phyloP scores from a whole-genome alignment of 768 basidiomycete genomes.

The Lyophyllum decastes region DNA sequence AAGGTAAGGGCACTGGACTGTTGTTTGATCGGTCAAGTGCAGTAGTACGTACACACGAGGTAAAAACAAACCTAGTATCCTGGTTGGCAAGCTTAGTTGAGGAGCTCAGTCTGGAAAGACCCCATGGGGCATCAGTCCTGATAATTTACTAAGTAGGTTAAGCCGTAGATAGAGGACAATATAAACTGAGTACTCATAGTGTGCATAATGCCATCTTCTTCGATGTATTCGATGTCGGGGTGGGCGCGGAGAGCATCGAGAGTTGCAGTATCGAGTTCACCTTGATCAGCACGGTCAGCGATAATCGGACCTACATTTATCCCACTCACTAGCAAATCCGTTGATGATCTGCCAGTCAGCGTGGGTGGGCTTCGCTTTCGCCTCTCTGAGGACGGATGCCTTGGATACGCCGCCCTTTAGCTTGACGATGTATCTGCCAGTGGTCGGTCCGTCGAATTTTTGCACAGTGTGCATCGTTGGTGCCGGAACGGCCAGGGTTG shows the following conservation, averaged over 20 bases:
- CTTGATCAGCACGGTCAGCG: not conserved
- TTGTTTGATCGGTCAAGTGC: not conserved
- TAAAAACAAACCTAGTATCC: constrained; percentile 1
- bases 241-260: constrained; percentile 24
- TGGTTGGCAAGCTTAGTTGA: constrained; percentile 14
- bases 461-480: not conserved
- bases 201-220: constrained; percentile 26
- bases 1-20: constrained; percentile 11
- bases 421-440: constrained; percentile 32
- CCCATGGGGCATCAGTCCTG: constrained; percentile 34
- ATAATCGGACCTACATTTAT: not conserved
- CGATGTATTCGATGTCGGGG: constrained; percentile 19
- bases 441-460: constrained; percentile 20
- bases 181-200: constrained; percentile 23
- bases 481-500: constrained; percentile 2
- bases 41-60: not conserved
- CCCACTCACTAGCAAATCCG: constrained; percentile 30
- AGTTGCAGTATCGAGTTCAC: constrained; percentile 17
- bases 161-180: not conserved
- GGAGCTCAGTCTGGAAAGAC: constrained; percentile 27
- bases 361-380: constrained; percentile 10
- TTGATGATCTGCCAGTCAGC: constrained; percentile 28
- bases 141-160: not conserved
- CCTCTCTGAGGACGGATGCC: constrained; percentile 12
- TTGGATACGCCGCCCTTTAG: constrained; percentile 31